Evolutionary conservation across 768 basidiomycete genomes (phyloP).

Genomic region (Podaxis sp.): DNA sequence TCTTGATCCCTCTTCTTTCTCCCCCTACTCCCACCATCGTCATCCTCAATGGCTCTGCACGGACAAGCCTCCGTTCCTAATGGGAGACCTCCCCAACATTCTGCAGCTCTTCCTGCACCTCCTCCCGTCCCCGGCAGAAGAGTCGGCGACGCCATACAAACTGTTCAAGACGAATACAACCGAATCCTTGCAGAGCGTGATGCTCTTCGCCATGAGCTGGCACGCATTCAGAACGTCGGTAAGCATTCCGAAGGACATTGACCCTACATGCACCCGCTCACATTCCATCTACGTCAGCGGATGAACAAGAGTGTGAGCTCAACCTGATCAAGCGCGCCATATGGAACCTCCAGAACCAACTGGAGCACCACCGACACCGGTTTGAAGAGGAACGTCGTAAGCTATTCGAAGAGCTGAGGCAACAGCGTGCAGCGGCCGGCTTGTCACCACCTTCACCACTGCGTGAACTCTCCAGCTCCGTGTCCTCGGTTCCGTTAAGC

Average conservation of each 20-base stretch:
- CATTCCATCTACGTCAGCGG: background rate
- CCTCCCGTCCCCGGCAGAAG: background rate
- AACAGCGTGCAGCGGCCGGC: slow-evolving; percentile 5
- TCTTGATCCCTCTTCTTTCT: background rate
- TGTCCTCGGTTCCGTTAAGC: background rate
- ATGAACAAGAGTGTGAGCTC: slow-evolving; percentile 7
- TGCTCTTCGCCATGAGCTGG: background rate
- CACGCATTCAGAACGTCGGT: background rate
- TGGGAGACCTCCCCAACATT: background rate
- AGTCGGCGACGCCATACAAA: slow-evolving; percentile 1
- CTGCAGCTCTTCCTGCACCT: background rate
- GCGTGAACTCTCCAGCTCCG: background rate
- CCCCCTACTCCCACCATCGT: background rate
- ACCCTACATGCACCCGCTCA: no score
- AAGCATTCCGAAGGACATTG: background rate
- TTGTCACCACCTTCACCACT: slow-evolving; percentile 2
- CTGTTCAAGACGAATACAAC: slow-evolving; percentile 10
- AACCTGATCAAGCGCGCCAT: background rate
- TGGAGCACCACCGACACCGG: slow-evolving; percentile 1
- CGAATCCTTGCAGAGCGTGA: slow-evolving; percentile 3
- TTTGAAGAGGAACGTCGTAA: slow-evolving; percentile 10
- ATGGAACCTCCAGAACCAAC: slow-evolving; percentile 6
- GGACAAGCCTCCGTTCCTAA: background rate
- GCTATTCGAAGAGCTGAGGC: slow-evolving; percentile 7
- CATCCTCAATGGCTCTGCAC: background rate